Evolutionary conservation across 2,329 filamentous ascomycete genomes (phyloP), one percentile per base, ranked within the genome.

Genomic region (Pseudonectria buxi): DNA sequence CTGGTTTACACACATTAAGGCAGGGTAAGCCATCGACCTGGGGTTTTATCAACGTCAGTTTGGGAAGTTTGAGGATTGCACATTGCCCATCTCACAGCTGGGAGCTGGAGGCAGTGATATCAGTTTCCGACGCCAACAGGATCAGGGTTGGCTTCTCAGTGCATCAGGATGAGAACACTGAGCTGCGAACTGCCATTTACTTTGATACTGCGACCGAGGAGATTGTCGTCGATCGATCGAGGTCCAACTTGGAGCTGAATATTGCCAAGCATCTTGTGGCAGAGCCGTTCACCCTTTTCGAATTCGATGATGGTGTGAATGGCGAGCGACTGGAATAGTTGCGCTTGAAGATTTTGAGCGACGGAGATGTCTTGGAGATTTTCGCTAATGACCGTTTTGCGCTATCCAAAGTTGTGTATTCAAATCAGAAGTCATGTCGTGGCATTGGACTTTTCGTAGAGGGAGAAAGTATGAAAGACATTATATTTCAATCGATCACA

Each of bases 231-330:
- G 54, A 66, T 31, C 54, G 64, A 24, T 50, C 58, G 9, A 38
- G 48, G 0, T 64, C 62, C 1, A 58, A 39, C 13, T 26, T 30
- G 9, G 50, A 63, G 14, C 16, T 41, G 0, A 53, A 56, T 10
- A 56, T 68, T 12, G 56, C 62, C 24, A 64, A 65, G 16, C 46
- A 46, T 4, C 27, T 43, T 1, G 55, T 62, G 29, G 44, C 46
- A 26, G 66, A 64, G 0, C 65, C 69, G 0, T 68, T 71, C 36
- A 72, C 69, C 0, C 56, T 73, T 1, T 71, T 73, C 46, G 41
- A 40, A 13, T 30, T 30, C 0, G 33, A 48, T 4, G 16, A 26
- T n/a, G n/a, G n/a, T n/a, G n/a, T n/a, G n/a, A n/a, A n/a, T n/a
- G n/a, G n/a, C n/a, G n/a, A n/a, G n/a, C n/a, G n/a, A n/a, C n/a